phyloP scores from a whole-genome alignment of 192 early-diverging fungal species.

The Phlyctochytrium arcticum region DNA sequence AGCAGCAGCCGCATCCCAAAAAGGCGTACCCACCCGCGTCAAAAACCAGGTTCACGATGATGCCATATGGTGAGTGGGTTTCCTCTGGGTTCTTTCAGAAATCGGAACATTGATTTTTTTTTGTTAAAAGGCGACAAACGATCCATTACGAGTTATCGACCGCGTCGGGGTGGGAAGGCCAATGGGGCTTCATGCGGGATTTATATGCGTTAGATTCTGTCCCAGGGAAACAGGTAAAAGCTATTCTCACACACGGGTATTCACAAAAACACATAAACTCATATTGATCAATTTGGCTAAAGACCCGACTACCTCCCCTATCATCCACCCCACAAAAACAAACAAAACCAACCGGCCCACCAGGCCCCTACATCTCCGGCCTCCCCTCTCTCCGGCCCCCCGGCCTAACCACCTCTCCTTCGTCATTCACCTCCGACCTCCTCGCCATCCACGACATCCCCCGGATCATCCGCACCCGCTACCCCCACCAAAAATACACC shows the following conservation, averaged over 20 bases:
- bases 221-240: not conserved
- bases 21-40: constrained; percentile 18
- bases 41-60: constrained; percentile 45
- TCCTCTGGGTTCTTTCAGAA: not conserved
- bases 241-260: not conserved
- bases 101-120: not conserved
- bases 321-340: not conserved
- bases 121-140: constrained; percentile 42
- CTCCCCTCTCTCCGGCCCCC: constrained; percentile 45
- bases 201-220: constrained; percentile 4
- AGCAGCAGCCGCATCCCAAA: constrained; percentile 5
- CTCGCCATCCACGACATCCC: constrained; percentile 38
- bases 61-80: constrained; percentile 41
- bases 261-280: not conserved
- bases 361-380: constrained; percentile 28
- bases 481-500: constrained; percentile 44
- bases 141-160: constrained; percentile 46
- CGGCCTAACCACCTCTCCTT: constrained; percentile 32
- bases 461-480: constrained; percentile 32
- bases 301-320: not conserved
- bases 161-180: constrained; percentile 45
- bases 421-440: constrained; percentile 37
- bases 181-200: constrained; percentile 53
- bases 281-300: no score
- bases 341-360: no score